Evolutionary conservation across 345 rosid species (phyloP).

Genomic region (Lepidium africanum): DNA sequence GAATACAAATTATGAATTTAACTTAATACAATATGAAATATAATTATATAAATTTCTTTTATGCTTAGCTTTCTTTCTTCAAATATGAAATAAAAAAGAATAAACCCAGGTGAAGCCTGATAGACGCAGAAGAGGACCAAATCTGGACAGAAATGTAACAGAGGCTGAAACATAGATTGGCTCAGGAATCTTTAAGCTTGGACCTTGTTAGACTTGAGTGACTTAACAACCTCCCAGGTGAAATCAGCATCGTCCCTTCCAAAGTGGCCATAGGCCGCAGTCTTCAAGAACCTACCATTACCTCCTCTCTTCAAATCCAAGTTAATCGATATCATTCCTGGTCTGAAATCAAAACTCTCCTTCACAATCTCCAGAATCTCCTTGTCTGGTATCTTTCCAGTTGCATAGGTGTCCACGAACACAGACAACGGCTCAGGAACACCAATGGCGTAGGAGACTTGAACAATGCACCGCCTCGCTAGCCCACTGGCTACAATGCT

Average conservation of each 20-base stretch:
- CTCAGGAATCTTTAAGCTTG: slow-evolving; percentile 26
- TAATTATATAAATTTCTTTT: not conserved
- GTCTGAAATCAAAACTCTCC: slow-evolving; percentile 36
- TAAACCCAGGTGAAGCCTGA: not conserved
- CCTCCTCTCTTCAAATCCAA: slow-evolving; percentile 39
- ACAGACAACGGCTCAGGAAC: slow-evolving; percentile 39
- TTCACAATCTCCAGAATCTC: slow-evolving; percentile 34
- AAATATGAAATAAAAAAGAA: not conserved
- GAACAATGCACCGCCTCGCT: slow-evolving; percentile 30
- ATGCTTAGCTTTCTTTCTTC: not conserved
- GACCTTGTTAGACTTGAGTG: slow-evolving; percentile 33
- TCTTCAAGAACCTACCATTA: slow-evolving; percentile 40
- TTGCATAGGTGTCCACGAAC: slow-evolving; percentile 32
- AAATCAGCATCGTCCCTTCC: slow-evolving; percentile 38
- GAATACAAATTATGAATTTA: slow-evolving; percentile 12
- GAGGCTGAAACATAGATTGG: not conserved
- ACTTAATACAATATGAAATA: not conserved
- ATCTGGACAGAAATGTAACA: not conserved
- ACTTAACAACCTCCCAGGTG: slow-evolving; percentile 41
- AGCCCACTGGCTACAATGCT: slow-evolving; percentile 34
- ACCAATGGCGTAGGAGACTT: slow-evolving; percentile 35
- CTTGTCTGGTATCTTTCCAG: slow-evolving; percentile 34
- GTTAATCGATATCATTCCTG: slow-evolving; percentile 35
- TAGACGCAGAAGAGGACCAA: not conserved
- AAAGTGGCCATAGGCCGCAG: slow-evolving; percentile 36